phyloP scores from a whole-genome alignment of 2,329 filamentous ascomycete genomes.

The Lachnellula arida region DNA sequence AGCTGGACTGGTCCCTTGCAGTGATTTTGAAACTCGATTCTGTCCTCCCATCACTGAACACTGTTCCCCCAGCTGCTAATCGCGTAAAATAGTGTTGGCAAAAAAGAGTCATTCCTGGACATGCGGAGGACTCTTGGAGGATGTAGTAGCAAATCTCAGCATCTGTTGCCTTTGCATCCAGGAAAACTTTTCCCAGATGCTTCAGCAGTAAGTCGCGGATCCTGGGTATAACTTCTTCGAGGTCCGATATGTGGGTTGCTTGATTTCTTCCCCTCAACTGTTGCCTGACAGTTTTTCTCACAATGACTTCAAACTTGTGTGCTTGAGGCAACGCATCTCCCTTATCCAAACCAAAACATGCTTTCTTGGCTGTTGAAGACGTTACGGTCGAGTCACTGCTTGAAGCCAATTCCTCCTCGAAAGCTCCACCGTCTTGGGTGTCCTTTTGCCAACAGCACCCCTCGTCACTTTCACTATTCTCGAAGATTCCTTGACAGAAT shows the following conservation, averaged over 20 bases:
- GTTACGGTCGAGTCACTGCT: neutral
- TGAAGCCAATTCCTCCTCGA: neutral
- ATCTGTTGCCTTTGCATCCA: neutral
- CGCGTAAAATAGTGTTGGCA: neutral
- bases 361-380: neutral
- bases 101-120: neutral
- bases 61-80: neutral
- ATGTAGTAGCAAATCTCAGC: neutral
- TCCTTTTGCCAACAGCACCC: neutral
- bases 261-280: neutral
- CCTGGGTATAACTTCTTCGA: neutral
- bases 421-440: neutral
- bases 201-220: neutral
- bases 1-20: neutral
- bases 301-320: neutral
- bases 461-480: neutral
- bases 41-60: neutral
- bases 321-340: neutral
- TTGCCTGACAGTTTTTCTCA: neutral
- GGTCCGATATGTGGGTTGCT: neutral
- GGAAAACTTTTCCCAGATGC: neutral
- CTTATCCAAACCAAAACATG: neutral
- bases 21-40: neutral
- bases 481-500: neutral
- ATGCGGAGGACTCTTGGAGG: neutral